A percentile compares a stretch with the other conserved stretches of the same genome.
Conservation (phyloP, 1,284 basidiomycete species). For the Trichosporon ovoides region DNA sequence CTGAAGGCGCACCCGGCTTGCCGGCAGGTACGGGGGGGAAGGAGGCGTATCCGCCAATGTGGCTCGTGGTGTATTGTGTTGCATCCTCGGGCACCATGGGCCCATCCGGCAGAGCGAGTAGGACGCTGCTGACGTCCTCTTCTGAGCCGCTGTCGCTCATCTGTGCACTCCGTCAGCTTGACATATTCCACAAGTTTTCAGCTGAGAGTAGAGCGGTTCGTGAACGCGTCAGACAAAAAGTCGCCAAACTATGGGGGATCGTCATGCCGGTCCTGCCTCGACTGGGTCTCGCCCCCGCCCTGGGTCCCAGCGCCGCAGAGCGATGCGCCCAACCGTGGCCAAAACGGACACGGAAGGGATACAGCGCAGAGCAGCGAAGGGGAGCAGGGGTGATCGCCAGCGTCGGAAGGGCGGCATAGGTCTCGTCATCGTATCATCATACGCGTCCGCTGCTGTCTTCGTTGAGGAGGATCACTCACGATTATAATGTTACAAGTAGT, state of each 20-base stretch:
- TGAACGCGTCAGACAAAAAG: constrained; percentile 40
- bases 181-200: constrained; percentile 1
- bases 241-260: constrained; percentile 48
- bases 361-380: constrained; percentile 21
- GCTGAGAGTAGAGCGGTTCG: constrained; percentile 4
- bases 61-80: constrained; percentile 35
- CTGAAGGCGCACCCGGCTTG: constrained; percentile 19
- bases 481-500: not conserved
- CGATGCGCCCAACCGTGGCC: constrained; percentile 5
- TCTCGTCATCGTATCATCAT: constrained; percentile 49
- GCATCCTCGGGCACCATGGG: constrained; percentile 28
- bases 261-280: constrained; percentile 24
- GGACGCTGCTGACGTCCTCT: constrained; percentile 29
- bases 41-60: constrained; percentile 47
- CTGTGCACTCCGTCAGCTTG: constrained; percentile 11
- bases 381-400: not conserved
- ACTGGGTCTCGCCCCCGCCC: not conserved
- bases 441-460: constrained; percentile 4
- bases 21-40: constrained; percentile 37
- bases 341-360: constrained; percentile 22
- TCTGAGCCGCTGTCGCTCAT: constrained; percentile 10
- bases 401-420: constrained; percentile 25
- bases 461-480: not conserved
- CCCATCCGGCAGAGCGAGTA: constrained; percentile 48
- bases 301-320: not conserved